Evolutionary conservation across 441 rosid species (phyloP).

Genomic region (Bocquillonia castaneifolia): DNA sequence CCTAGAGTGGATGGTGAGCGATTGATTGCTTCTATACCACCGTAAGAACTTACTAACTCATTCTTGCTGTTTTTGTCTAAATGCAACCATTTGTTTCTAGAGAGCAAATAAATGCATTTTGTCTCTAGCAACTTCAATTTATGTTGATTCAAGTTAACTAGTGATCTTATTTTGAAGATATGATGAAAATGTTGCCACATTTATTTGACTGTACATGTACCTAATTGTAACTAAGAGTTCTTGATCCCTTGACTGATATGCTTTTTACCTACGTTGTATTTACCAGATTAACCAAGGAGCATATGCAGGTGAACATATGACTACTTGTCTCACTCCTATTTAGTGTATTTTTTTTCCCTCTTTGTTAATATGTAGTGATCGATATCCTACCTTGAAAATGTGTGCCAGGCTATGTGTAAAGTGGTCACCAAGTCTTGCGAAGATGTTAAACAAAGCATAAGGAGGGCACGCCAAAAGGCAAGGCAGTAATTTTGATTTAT

Average conservation of each 20-base stretch:
- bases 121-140: not conserved
- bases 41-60: constrained; percentile 40
- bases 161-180: not conserved
- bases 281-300: constrained; percentile 88
- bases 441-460: constrained; percentile 83
- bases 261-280: constrained; percentile 15
- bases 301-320: constrained; percentile 55
- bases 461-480: constrained; percentile 93
- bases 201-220: not conserved
- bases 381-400: constrained; percentile 10
- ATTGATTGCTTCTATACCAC: constrained; percentile 73
- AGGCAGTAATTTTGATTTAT: not conserved
- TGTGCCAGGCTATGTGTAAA: constrained; percentile 74
- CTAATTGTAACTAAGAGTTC: not conserved
- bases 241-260: constrained; percentile 18
- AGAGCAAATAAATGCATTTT: not conserved
- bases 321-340: constrained; percentile 1
- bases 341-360: not conserved
- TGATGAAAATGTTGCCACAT: not conserved
- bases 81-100: not conserved
- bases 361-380: not conserved
- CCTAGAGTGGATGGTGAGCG: constrained; percentile 78
- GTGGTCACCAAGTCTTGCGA: constrained; percentile 79
- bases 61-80: not conserved
- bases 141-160: not conserved